These are phyloP conservation scores for Globisporangium middletonii DNA, from an alignment of 352 stramenopile species.

Conservation along the genomic window DNA sequence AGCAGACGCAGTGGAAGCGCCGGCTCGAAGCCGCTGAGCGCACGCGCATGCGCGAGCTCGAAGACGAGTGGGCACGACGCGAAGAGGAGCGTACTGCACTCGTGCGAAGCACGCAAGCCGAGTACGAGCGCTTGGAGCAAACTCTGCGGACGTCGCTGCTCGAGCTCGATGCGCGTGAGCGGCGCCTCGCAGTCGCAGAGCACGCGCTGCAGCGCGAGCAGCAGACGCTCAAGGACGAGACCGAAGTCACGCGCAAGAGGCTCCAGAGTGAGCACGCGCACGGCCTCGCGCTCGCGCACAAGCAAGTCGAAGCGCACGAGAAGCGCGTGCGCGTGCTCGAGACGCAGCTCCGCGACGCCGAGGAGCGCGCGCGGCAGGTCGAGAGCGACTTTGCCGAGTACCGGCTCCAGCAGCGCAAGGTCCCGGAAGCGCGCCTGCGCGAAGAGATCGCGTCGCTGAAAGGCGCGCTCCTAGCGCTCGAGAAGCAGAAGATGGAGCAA, in stretches of 20 bases:
- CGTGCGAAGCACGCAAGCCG: slow-evolving; percentile 39
- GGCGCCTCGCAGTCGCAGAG: slow-evolving; percentile 48
- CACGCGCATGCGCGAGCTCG: slow-evolving; percentile 62
- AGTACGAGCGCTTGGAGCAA: slow-evolving; percentile 70
- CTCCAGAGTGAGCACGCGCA: slow-evolving; percentile 65
- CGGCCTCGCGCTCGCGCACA: slow-evolving; percentile 40
- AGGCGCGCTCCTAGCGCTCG: slow-evolving; percentile 45
- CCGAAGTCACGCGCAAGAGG: slow-evolving; percentile 38
- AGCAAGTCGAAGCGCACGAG: slow-evolving; percentile 48
- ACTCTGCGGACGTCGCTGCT: slow-evolving; percentile 44
- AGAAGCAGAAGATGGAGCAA: slow-evolving; percentile 49
- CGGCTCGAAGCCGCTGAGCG: slow-evolving; percentile 51
- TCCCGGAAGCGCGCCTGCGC: slow-evolving; percentile 57
- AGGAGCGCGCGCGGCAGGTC: slow-evolving; percentile 44
- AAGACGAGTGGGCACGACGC: slow-evolving; percentile 70
- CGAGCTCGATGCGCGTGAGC: slow-evolving; percentile 57
- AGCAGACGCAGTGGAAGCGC: slow-evolving; percentile 51
- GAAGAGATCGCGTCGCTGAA: slow-evolving; percentile 66
- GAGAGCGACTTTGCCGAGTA: slow-evolving; percentile 70
- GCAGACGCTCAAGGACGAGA: slow-evolving; percentile 46
- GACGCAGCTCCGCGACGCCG: slow-evolving; percentile 33
- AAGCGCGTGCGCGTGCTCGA: slow-evolving; percentile 34
- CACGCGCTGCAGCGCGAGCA: slow-evolving; percentile 49
- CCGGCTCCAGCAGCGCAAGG: slow-evolving; percentile 62
- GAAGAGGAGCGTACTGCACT: slow-evolving; percentile 67